phyloP scores from a whole-genome alignment of 331 rosid genomes.

The Spiraea crenata region DNA sequence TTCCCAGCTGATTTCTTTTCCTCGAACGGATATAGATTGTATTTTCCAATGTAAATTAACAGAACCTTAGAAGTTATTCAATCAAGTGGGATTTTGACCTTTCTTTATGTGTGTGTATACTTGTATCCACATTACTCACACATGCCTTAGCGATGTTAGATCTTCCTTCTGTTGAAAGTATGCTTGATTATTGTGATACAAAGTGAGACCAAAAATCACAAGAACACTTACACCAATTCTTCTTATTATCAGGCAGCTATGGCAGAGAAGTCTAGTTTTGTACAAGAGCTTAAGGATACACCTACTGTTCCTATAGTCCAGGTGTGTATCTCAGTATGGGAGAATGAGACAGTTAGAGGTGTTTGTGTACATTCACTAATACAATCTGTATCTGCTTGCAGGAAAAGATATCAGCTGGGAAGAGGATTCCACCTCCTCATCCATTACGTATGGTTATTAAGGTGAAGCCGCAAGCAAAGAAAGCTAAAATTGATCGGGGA shows the following conservation, averaged over 20 bases:
- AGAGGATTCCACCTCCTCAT: conserved; percentile 50
- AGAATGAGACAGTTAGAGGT: neutral
- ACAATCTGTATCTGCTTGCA: conserved; percentile 31
- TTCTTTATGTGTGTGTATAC: neutral
- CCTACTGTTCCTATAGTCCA: conserved; percentile 39
- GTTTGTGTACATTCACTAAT: conserved; percentile 15
- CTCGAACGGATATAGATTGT: no score
- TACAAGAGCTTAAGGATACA: conserved; percentile 65
- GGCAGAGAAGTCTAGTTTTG: conserved; percentile 52
- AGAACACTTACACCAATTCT: neutral
- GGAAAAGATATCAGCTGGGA: conserved; percentile 64
- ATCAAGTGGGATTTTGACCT: neutral
- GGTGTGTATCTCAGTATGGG: conserved; percentile 13
- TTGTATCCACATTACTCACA: neutral
- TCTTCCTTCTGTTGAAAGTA: neutral
- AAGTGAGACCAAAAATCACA: neutral
- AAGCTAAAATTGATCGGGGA: conserved; percentile 54
- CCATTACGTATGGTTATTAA: conserved; percentile 62
- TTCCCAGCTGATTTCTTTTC: no score
- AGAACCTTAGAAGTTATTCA: neutral
- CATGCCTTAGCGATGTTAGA: neutral
- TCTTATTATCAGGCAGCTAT: conserved; percentile 60
- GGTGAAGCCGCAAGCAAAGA: conserved; percentile 77
- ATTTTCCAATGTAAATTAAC: no score
- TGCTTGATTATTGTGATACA: neutral